phyloP scores from a whole-genome alignment of 1,284 basidiomycete species.

The Ustilago cynodontis region DNA sequence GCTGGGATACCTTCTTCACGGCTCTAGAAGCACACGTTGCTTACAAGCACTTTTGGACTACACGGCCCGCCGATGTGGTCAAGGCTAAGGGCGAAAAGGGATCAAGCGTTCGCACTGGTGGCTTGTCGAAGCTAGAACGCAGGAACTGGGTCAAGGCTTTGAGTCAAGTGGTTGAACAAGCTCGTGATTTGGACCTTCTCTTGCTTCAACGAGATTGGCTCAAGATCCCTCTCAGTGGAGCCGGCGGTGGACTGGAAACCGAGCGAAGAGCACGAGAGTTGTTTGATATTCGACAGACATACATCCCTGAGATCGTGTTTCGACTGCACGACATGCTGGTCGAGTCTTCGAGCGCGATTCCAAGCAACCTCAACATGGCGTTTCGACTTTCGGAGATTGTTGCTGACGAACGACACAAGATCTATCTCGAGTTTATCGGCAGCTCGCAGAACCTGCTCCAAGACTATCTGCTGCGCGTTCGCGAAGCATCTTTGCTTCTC shows the following conservation, averaged over 20 bases:
- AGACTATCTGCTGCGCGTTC: conserved; percentile 63
- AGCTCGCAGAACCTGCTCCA: conserved; percentile 70
- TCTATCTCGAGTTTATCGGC: conserved; percentile 86
- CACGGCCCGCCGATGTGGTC: conserved; percentile 30
- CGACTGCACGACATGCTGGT: conserved; percentile 83
- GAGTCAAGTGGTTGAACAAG: conserved; percentile 68
- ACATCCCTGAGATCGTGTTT: conserved; percentile 89
- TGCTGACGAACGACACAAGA: conserved; percentile 85
- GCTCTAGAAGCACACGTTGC: conserved; percentile 57
- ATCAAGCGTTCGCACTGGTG: conserved; percentile 14
- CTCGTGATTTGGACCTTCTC: conserved; percentile 70
- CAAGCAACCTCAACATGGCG: conserved; percentile 81
- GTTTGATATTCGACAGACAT: conserved; percentile 84
- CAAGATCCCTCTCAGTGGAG: conserved; percentile 67
- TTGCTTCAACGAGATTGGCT: conserved; percentile 73
- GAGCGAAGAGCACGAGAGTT: conserved; percentile 79
- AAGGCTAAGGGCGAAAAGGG: conserved; percentile 1
- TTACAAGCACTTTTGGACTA: conserved; percentile 59
- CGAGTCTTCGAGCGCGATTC: conserved; percentile 77
- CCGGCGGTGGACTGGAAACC: conserved; percentile 68
- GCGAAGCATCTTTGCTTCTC: conserved; percentile 55
- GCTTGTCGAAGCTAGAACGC: conserved; percentile 51
- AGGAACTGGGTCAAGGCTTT: conserved; percentile 57
- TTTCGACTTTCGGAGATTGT: conserved; percentile 84
- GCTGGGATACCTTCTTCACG: conserved; percentile 66